Percentiles rank a stretch among this genome's conserved stretches.
Conservation (phyloP, 768 basidiomycete genomes). For the Rhodotorula kratochvilovae region DNA sequence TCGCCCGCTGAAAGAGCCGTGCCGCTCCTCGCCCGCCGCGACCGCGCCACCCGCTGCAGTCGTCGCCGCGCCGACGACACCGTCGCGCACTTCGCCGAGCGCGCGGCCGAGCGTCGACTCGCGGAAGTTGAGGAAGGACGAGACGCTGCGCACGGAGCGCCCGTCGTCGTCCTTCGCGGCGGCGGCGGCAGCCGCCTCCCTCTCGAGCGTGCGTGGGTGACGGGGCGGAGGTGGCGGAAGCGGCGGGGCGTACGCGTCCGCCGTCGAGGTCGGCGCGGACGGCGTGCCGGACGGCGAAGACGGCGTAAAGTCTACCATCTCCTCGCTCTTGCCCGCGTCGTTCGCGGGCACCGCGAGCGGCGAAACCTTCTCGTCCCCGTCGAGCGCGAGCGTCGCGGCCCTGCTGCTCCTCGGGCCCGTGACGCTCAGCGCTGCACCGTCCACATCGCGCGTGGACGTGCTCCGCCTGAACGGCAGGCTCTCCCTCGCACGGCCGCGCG, state of each 20-base stretch:
- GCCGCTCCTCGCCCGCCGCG: conserved; percentile 51
- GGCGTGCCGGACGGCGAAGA: conserved; percentile 5
- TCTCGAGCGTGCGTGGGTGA: not conserved
- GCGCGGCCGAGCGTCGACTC: conserved; percentile 12
- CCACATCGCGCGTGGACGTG: not conserved
- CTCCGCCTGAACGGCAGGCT: conserved; percentile 18
- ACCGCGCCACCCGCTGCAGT: not conserved
- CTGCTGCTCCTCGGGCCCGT: conserved; percentile 6
- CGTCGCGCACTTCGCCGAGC: conserved; percentile 18
- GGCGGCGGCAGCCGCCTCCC: not conserved
- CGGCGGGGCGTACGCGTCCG: not conserved
- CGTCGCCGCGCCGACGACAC: conserved; percentile 3
- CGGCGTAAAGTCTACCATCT: conserved; percentile 42
- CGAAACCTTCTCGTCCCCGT: not conserved
- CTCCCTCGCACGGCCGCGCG: conserved; percentile 15
- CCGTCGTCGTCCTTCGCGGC: conserved; percentile 53
- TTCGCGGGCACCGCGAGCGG: conserved; percentile 42
- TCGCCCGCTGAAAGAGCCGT: conserved; percentile 69
- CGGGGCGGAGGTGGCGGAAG: conserved; percentile 4
- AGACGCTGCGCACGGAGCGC: conserved; percentile 71
- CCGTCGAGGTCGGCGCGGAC: not conserved
- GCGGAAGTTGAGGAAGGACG: conserved; percentile 23
- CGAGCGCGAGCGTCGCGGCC: conserved; percentile 10
- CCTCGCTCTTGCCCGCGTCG: conserved; percentile 7
- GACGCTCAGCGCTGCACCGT: not conserved